These are phyloP conservation scores for Falciphora oryzae DNA, from an alignment of 2,329 filamentous ascomycete genomes.

Conservation along the genomic window DNA sequence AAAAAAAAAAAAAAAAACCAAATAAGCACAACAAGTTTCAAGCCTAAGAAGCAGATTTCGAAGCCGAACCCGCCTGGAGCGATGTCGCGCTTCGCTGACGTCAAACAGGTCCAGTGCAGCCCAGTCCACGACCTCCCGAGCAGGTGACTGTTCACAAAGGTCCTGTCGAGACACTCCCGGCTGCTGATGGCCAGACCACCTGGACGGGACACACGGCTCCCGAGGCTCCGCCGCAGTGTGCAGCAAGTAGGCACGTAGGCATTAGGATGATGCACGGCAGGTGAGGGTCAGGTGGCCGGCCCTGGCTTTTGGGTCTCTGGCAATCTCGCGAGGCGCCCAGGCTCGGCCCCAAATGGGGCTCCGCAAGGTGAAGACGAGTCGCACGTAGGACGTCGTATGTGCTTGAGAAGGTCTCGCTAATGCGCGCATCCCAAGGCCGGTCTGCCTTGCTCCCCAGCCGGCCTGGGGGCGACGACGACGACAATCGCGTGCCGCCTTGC, in stretches of 20 bases:
- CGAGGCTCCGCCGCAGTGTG: too few relatives aligned
- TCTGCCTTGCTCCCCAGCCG: too few relatives aligned
- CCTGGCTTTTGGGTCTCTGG: neutral
- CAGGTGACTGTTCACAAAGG: neutral
- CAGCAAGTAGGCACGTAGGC: too few relatives aligned
- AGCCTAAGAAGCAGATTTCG: neutral
- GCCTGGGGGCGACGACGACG: too few relatives aligned
- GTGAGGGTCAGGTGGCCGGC: too few relatives aligned
- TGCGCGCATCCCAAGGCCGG: too few relatives aligned
- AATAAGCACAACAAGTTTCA: neutral
- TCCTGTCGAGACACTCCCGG: neutral
- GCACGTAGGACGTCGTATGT: too few relatives aligned
- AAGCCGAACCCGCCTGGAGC: neutral
- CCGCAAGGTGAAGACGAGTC: neutral
- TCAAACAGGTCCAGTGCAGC: neutral
- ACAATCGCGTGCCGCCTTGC: too few relatives aligned
- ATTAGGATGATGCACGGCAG: too few relatives aligned
- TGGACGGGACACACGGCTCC: too few relatives aligned
- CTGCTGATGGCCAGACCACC: too few relatives aligned
- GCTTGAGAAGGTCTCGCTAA: too few relatives aligned
- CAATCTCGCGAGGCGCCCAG: slow-evolving; percentile 1
- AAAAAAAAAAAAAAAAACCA: neutral
- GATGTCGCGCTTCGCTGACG: neutral
- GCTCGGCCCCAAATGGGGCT: neutral
- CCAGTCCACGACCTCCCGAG: neutral